Base-by-base conservation (phyloP, 2,329 filamentous ascomycete genomes). In the Aspergillus pseudonomiae region DNA sequence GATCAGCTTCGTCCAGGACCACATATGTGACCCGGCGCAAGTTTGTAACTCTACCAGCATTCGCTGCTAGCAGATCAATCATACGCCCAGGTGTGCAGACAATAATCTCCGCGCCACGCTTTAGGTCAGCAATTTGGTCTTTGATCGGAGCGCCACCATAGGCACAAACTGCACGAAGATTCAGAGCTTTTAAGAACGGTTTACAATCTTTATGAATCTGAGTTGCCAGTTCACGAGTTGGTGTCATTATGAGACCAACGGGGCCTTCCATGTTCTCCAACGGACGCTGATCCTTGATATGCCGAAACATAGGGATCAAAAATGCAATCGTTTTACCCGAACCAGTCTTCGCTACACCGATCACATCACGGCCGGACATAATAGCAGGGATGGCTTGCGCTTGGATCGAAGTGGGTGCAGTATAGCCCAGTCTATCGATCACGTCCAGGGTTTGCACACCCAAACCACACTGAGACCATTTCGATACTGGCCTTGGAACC, bases 271-370 rank as follows among this genome's bases (percentile, higher is more conserved):
- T 89, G 50, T 91, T 88, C 71, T 91, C 91, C 21, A 97, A 82
- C 0, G 91, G 89, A 57, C 88, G 85, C 75, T 99, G 95, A 73
- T 98, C 95, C 78, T 94, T 95, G 80, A 98, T 97, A 76, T 99
- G 95, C 61, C 95, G 89, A 77, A 99, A 97, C 93, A 98, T 97
- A 43, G 95, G 95, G 52, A 99, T 86, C 34, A 97, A 81, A 75
- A 98, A 99, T 6, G 95, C 95, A 71, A 98, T 89, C 0, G 95
- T 99, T 82, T 99, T 99, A 76, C 95, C 95, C 30, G 95, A 98
- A 6, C 95, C 95, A 30, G 95, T 99, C 82, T 98, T 98, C 21
- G 95, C 95, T 59, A 99, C 93, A 68, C 94, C 95, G 67, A 99
- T 93, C 43, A 97, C 91, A 81, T 99, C 95, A 69, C 93, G 88